Evolutionary conservation across 768 basidiomycete genomes (phyloP), one percentile per base, ranked within the genome.

Genomic region (Boletus vinaceobasis): DNA sequence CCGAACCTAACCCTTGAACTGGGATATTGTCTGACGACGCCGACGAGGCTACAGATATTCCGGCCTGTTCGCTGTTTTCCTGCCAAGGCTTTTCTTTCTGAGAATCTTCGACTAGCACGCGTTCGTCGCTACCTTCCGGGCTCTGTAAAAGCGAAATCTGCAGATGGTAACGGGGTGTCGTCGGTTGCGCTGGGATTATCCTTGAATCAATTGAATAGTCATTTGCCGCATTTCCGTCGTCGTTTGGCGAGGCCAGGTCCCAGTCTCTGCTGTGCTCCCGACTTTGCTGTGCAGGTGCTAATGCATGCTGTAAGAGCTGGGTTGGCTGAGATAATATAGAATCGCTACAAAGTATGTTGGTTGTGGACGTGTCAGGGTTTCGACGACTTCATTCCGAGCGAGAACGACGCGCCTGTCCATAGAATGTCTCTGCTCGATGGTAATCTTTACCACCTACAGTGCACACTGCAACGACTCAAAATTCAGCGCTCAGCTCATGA

Each of bases 271-370:
- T 11, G 33, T 55, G 60, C 48, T 63, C 62, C 50, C 46, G 58
- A 44, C 57, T 37, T 62, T 57, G 53, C 39, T 52, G 50, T n/a
- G 48, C 48, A 17, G 60, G 50, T 40, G 70, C 69, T 21, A 84
- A 60, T 7, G 81, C 74, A 53, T 79, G 73, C 48, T 77, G 68
- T 47, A 86, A 65, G 38, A 85, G 62, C 52, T 84, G 79, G 19
- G 79, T 80, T 6, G 83, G 74, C 57, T 85, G 84, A n/a, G 82
- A 80, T 57, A 76, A 75, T 23, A 66, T 72, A 26, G 67, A 53
- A 62, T 77, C 77, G 64, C 80, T 84, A 55, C 56, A 55, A 62
- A 53, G 31, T 26, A 48, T 59, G 31, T 45, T 14, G 50, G 37
- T 26, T 23, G 26, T 11, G 23, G 17, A 21, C 43, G 52, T 38